phyloP scores from a whole-genome alignment of 2,329 filamentous ascomycete species.

The Arthrobotrys iridis region DNA sequence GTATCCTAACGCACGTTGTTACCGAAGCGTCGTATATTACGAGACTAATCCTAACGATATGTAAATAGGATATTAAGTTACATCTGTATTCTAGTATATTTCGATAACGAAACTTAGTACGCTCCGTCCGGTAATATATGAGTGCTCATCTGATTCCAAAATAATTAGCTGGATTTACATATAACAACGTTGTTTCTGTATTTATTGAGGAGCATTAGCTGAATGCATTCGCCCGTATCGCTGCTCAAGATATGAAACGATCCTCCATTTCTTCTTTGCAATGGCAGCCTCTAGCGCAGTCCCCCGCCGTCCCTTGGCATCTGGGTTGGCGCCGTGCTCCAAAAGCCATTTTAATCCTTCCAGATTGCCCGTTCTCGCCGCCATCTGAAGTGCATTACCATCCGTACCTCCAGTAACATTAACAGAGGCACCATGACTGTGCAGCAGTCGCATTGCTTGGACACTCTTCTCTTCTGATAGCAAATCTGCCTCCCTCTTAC shows the following conservation, averaged over 20 bases:
- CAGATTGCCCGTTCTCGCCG: constrained; percentile 21
- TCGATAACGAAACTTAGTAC: no score
- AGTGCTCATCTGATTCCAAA: no score
- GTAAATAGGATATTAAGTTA: no score
- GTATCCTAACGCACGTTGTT: no score
- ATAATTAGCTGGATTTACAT: no score
- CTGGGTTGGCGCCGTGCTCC: constrained; percentile 20
- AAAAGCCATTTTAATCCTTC: constrained; percentile 31
- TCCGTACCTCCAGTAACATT: constrained; percentile 3
- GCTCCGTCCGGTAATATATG: no score
- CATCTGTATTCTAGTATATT: no score
- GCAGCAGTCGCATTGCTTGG: constrained; percentile 22
- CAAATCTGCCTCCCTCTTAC: constrained; percentile 3
- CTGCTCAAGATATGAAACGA: constrained; percentile 42
- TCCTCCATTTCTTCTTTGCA: constrained; percentile 20
- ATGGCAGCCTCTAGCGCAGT: constrained; percentile 20
- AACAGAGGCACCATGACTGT: constrained; percentile 23
- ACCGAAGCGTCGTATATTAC: no score
- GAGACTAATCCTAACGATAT: no score
- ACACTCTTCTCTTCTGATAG: constrained; percentile 11
- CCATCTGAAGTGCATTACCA: constrained; percentile 30
- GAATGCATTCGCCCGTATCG: constrained; percentile 29
- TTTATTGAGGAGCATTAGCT: no score
- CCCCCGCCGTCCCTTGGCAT: constrained; percentile 13
- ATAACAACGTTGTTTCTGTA: no score